A percentile compares a stretch with the other conserved stretches of the same genome.
Evolutionary conservation across 441 rosid genomes (phyloP).

Genomic region (Syzygium syzygioides): DNA sequence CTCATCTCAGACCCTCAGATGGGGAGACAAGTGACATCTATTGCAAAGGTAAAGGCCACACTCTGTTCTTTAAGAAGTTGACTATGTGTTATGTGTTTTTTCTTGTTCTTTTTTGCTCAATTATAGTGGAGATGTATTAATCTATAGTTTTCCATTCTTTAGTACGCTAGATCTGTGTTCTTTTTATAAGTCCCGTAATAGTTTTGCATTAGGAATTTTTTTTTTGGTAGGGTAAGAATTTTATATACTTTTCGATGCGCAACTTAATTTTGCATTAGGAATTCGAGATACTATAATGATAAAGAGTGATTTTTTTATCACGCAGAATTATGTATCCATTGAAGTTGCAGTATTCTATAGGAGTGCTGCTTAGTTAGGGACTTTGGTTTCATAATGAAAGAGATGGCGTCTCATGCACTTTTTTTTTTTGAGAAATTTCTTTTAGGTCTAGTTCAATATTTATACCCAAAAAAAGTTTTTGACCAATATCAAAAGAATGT

Average conservation of each 20-base stretch:
- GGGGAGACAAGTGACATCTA: constrained; percentile 57
- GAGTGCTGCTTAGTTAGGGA: neutral
- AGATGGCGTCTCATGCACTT: too few relatives aligned
- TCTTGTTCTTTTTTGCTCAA: neutral
- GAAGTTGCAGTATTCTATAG: neutral
- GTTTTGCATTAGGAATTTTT: neutral
- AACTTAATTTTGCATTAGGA: neutral
- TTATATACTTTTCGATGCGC: too few relatives aligned
- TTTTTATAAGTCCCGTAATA: neutral
- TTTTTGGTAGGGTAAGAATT: too few relatives aligned
- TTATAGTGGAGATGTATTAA: neutral
- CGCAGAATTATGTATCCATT: neutral
- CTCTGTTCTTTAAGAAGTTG: neutral
- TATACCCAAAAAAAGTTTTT: too few relatives aligned
- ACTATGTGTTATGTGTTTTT: neutral
- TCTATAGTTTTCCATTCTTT: neutral
- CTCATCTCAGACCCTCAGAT: constrained; percentile 49
- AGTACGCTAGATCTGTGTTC: neutral
- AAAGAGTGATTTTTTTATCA: neutral
- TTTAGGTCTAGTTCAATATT: too few relatives aligned
- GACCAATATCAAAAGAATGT: too few relatives aligned
- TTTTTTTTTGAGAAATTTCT: too few relatives aligned
- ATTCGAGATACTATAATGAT: neutral
- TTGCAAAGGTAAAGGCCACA: constrained; percentile 51
- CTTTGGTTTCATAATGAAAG: neutral